These are phyloP conservation scores for Tricholoma matsutake DNA, from an alignment of 768 basidiomycete genomes.

Conservation along the genomic window DNA sequence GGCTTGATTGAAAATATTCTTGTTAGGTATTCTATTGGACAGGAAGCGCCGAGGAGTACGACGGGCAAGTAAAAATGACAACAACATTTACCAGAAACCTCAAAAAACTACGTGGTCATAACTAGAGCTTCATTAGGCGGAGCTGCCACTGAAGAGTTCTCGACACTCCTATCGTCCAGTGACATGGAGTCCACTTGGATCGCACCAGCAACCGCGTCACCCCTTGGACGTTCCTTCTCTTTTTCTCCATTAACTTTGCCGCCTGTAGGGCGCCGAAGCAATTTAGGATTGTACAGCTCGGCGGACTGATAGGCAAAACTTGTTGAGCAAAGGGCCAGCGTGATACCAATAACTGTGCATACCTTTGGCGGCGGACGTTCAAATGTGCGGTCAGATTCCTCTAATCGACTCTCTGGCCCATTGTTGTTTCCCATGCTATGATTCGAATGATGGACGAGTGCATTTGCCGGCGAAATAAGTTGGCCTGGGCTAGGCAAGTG, in stretches of 20 bases:
- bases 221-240: constrained; percentile 31
- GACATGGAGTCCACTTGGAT: constrained; percentile 34
- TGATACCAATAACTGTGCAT: neutral
- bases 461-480: constrained; percentile 21
- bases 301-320: constrained; percentile 18
- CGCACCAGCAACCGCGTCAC: constrained; percentile 32
- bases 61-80: constrained; percentile 8
- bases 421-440: constrained; percentile 11
- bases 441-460: constrained; percentile 36
- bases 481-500: constrained; percentile 38
- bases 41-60: constrained; percentile 1
- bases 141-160: neutral
- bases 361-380: constrained; percentile 51
- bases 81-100: constrained; percentile 8
- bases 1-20: too few species aligned
- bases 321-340: neutral
- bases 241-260: constrained; percentile 23
- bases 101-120: constrained; percentile 1
- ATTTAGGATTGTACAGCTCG: constrained; percentile 36
- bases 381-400: constrained; percentile 44
- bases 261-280: constrained; percentile 23
- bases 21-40: neutral
- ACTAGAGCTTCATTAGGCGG: neutral
- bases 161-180: constrained; percentile 25
- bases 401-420: constrained; percentile 28